Percentiles rank a stretch among this genome's conserved stretches.
These are phyloP conservation scores for Pichia sp. DNA, from an alignment of 1,139 yeast genomes.

Conservation along the genomic window DNA sequence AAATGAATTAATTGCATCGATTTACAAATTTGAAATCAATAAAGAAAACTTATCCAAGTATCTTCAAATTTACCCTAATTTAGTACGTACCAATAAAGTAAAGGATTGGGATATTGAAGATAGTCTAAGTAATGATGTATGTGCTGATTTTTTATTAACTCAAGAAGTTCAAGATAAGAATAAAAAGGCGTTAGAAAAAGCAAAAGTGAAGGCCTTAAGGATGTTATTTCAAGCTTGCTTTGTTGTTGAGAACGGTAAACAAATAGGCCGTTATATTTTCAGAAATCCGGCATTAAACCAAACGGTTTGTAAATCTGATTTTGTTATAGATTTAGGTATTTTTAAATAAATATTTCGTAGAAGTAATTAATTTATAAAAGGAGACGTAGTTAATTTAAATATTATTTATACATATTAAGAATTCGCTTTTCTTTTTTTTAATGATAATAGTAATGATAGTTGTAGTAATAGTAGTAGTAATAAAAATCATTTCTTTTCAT, in stretches of 20 bases:
- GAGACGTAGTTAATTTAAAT: background rate
- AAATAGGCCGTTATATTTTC: slow-evolving; percentile 31
- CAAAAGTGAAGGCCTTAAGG: slow-evolving; percentile 33
- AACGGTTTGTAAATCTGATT: slow-evolving; percentile 22
- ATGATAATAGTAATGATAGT: too few species aligned
- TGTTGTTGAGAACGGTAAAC: slow-evolving; percentile 31
- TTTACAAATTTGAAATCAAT: slow-evolving; percentile 31
- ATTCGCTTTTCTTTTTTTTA: background rate
- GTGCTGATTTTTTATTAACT: slow-evolving; percentile 55
- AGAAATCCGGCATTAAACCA: slow-evolving; percentile 29
- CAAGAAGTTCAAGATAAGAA: slow-evolving; percentile 40
- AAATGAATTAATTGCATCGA: slow-evolving; percentile 20
- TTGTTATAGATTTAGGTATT: slow-evolving; percentile 21
- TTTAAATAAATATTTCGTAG: too few species aligned
- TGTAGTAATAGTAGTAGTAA: background rate
- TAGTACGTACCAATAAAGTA: slow-evolving; percentile 14
- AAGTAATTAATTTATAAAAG: too few species aligned
- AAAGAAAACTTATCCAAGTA: slow-evolving; percentile 15
- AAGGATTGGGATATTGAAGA: slow-evolving; percentile 31
- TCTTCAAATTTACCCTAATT: slow-evolving; percentile 12
- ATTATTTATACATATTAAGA: background rate
- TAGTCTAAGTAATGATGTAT: slow-evolving; percentile 27
- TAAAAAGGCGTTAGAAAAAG: slow-evolving; percentile 28
- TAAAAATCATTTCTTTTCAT: too few species aligned
- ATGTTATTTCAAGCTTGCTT: slow-evolving; percentile 34